Base-by-base conservation (phyloP, 2,329 filamentous ascomycete genomes). In the Colletotrichum acutatum region DNA sequence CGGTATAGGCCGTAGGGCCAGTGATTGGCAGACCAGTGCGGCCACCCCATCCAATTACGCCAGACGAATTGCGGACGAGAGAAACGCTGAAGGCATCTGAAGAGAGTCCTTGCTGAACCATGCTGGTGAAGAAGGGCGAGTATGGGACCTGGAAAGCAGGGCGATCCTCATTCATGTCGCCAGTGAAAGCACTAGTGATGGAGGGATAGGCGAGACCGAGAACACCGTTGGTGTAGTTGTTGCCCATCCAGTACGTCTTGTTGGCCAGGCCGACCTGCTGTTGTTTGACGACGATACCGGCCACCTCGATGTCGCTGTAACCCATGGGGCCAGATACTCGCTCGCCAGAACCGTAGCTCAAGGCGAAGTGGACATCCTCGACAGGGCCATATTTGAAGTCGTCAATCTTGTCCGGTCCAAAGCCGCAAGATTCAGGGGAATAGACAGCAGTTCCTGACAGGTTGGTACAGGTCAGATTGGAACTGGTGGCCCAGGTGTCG, bases 151-250 rank as follows among this genome's bases (percentile, higher is more conserved):
- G 78, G 74, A 83, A 83, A 74, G 79, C 83, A 8, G 81, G 74
- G 5, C 79, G 78, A 56, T 86, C 83, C n/a, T 84, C 80, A 3
- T 79, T 78, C 12, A 81, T 76, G 1, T 79, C 77, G 24, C 86
- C 86, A 32, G 81, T 80, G 74, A 84, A 89, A 14, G 84, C 85
- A 63, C 83, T 88, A 0, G 87, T 88, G 34, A 89, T 78, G 53
- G 85, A 82, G 2, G 86, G 85, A 67, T 87, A 89, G 0, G 86
- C 87, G 70, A 89, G 82, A 0, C 87, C 87, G 24, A 89, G 78
- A 57, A 89, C 80, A 6, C 87, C 87, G 67, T 85, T 86, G 28
- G 87, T 89, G 56, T 84, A 76, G 77, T 88, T 88, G 78, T 88
- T 84, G 58, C 87, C 87, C 68, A 81, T 81, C 87, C 87, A 89